Percentiles rank a stretch among this genome's conserved stretches.
These are phyloP conservation scores for Macrocystidia cucumis DNA, from an alignment of 1,284 basidiomycete genomes.

Conservation along the genomic window DNA sequence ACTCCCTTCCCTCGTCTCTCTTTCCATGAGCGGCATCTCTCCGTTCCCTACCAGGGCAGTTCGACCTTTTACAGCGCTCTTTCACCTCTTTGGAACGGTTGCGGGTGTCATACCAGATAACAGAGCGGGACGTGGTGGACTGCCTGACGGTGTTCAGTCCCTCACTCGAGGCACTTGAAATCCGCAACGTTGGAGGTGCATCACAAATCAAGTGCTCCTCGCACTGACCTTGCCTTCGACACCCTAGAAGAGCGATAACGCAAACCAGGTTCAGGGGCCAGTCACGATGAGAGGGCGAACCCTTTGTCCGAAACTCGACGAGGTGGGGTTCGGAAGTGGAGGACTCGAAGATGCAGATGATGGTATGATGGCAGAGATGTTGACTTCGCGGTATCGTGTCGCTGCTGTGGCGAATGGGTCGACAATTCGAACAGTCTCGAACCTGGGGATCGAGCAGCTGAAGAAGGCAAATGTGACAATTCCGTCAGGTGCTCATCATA, in stretches of 20 bases:
- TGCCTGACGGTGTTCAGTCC: slow-evolving; percentile 3
- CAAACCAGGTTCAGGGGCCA: too few species aligned
- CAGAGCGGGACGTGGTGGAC: slow-evolving; percentile 1
- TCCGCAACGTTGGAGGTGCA: background rate
- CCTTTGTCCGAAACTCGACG: background rate
- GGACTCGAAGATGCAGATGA: background rate
- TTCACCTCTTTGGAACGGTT: slow-evolving; percentile 3
- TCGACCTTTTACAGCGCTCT: slow-evolving; percentile 3
- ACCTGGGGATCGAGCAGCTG: too few species aligned
- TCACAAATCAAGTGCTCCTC: background rate
- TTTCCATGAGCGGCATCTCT: slow-evolving; percentile 1
- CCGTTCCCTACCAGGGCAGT: slow-evolving; percentile 4
- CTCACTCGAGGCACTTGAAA: background rate
- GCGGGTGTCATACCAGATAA: background rate
- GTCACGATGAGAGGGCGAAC: background rate
- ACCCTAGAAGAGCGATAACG: too few species aligned
- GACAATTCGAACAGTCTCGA: too few species aligned
- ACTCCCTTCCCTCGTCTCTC: slow-evolving; percentile 1
- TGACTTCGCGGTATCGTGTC: background rate
- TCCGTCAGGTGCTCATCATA: too few species aligned
- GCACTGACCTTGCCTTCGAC: background rate
- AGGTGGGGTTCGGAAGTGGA: background rate
- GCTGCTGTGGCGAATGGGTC: too few species aligned
- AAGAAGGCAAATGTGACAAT: too few species aligned
- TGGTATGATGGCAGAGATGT: background rate